Percentiles rank a stretch among this genome's conserved stretches.
phyloP scores from a whole-genome alignment of 345 rosid genomes.

The Geranium rotundifolium region DNA sequence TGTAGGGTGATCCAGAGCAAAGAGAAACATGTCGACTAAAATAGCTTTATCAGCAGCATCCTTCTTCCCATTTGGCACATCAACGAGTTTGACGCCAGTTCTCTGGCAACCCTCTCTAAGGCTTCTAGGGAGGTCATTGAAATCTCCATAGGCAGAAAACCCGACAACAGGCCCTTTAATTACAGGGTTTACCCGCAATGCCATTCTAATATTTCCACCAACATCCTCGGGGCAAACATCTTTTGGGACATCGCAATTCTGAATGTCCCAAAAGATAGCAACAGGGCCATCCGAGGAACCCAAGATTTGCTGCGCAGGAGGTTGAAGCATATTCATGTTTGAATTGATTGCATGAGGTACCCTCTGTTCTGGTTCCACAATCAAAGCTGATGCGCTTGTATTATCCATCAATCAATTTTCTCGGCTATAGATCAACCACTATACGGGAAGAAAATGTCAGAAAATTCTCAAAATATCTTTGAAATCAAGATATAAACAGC shows the following conservation, averaged over 20 bases:
- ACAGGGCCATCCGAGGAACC: slow-evolving; percentile 47
- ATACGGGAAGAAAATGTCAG: neutral
- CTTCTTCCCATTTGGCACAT: slow-evolving; percentile 94
- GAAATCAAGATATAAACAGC: neutral
- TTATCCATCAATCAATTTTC: slow-evolving; percentile 30
- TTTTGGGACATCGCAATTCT: slow-evolving; percentile 84
- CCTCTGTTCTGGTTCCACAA: slow-evolving; percentile 16
- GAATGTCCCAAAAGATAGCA: slow-evolving; percentile 92
- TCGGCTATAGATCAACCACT: too few relatives aligned
- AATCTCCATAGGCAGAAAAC: slow-evolving; percentile 96
- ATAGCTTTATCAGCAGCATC: slow-evolving; percentile 98
- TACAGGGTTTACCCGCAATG: slow-evolving; percentile 72
- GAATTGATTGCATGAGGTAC: slow-evolving; percentile 18
- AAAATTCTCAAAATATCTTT: neutral
- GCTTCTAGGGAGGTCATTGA: slow-evolving; percentile 79
- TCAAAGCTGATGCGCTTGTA: slow-evolving; percentile 16
- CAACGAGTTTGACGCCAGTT: slow-evolving; percentile 88
- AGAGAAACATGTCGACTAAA: slow-evolving; percentile 88
- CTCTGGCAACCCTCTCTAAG: slow-evolving; percentile 97
- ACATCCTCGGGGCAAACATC: slow-evolving; percentile 93
- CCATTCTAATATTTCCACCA: slow-evolving; percentile 83
- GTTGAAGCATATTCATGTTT: slow-evolving; percentile 21
- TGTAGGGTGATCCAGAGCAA: slow-evolving; percentile 78
- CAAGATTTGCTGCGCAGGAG: slow-evolving; percentile 24
- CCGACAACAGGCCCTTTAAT: slow-evolving; percentile 55